phyloP scores from a whole-genome alignment of 1,139 yeast species.

The Geotrichum europaeum region DNA sequence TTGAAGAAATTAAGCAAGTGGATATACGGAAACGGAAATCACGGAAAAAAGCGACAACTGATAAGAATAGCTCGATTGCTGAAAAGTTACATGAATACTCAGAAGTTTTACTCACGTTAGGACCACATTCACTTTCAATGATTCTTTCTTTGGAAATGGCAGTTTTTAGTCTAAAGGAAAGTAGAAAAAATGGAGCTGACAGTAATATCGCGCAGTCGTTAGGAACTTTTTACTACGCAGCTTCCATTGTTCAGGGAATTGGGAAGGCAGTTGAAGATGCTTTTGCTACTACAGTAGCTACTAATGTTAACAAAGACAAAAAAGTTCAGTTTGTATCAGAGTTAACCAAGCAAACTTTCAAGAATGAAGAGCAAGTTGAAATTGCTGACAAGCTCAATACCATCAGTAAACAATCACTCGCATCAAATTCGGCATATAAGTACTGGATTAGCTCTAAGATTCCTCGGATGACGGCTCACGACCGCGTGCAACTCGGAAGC shows the following conservation, averaged over 20 bases:
- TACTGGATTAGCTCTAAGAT: conserved; percentile 32
- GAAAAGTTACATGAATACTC: conserved; percentile 5
- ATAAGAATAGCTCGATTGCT: conserved; percentile 1
- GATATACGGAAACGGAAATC: not conserved
- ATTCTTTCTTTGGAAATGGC: conserved; percentile 17
- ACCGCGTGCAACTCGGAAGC: conserved; percentile 73
- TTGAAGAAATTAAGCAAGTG: conserved; percentile 7
- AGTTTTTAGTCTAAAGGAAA: conserved; percentile 3
- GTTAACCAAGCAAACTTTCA: not conserved
- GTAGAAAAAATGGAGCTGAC: not conserved
- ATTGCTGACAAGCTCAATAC: conserved; percentile 23
- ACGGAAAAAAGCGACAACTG: not conserved
- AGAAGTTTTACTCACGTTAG: conserved; percentile 29
- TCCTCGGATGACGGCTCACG: conserved; percentile 36
- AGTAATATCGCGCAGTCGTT: not conserved
- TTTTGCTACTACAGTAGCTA: conserved; percentile 3
- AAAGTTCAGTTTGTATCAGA: not conserved
- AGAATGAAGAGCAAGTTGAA: not conserved
- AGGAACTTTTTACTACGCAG: conserved; percentile 1
- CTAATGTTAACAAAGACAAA: not conserved
- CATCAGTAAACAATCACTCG: conserved; percentile 40
- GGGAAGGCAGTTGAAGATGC: conserved; percentile 17
- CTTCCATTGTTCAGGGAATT: conserved; percentile 3
- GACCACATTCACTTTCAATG: conserved; percentile 32
- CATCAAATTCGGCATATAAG: conserved; percentile 26